Conservation (phyloP, 805 yeast genomes). For the Saccharomyces jurei region DNA sequence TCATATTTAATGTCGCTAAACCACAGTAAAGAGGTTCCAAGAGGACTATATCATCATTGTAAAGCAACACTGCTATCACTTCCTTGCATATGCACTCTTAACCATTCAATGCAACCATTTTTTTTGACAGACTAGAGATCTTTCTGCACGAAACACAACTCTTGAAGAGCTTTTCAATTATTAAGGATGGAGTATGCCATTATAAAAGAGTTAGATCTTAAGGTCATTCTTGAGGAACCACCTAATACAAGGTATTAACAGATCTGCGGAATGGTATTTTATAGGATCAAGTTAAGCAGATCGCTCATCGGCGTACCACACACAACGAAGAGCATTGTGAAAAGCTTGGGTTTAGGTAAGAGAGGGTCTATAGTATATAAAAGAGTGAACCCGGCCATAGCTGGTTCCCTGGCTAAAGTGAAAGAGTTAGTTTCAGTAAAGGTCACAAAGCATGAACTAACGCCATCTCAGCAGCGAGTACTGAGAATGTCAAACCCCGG, state of each 20-base stretch:
- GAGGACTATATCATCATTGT: not conserved
- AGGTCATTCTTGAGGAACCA: no score
- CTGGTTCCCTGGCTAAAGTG: conserved; percentile 75
- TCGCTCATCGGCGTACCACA: conserved; percentile 84
- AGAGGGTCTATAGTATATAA: conserved; percentile 72
- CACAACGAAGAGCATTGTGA: conserved; percentile 52
- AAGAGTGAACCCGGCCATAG: conserved; percentile 64
- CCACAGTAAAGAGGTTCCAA: not conserved
- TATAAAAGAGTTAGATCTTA: not conserved
- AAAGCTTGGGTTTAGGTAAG: conserved; percentile 64
- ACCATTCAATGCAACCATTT: not conserved
- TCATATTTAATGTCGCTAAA: not conserved
- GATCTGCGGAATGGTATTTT: conserved; percentile 33
- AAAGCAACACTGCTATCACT: no score
- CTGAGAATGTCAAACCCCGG: conserved; percentile 62
- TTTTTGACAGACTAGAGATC: not conserved
- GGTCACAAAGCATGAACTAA: conserved; percentile 46
- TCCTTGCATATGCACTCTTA: not conserved
- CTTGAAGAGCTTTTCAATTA: not conserved
- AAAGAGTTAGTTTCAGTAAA: conserved; percentile 85
- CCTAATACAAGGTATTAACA: not conserved
- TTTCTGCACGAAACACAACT: not conserved
- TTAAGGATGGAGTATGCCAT: not conserved
- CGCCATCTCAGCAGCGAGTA: conserved; percentile 43
- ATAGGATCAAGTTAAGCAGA: conserved; percentile 66